Evolutionary conservation across 1,284 basidiomycete species (phyloP).

Genomic region (Schizophyllum commune): DNA sequence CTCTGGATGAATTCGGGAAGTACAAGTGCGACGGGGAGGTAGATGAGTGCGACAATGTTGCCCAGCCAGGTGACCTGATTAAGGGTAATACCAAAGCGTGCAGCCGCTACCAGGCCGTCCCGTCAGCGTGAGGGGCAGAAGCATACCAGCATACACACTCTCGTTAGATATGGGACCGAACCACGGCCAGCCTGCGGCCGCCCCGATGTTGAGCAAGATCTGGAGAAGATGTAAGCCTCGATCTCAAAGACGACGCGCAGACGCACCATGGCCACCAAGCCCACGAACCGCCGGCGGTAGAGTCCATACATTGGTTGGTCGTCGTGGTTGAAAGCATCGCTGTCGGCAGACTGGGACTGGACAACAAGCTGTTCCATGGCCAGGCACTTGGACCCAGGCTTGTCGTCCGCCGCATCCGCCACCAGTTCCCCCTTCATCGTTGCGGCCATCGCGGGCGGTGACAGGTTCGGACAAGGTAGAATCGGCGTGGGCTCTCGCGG

Average conservation of each 20-base stretch:
- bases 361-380: background rate
- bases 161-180: constrained; percentile 71
- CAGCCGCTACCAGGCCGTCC: background rate
- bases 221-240: constrained; percentile 17
- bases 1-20: constrained; percentile 48
- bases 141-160: constrained; percentile 30
- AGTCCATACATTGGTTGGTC: constrained; percentile 36
- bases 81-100: constrained; percentile 54
- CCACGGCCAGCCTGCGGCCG: constrained; percentile 61
- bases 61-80: constrained; percentile 72
- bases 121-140: background rate
- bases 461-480: background rate
- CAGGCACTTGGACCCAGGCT: background rate
- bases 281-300: constrained; percentile 61
- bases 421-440: background rate
- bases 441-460: background rate
- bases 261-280: constrained; percentile 53
- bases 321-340: background rate
- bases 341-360: background rate
- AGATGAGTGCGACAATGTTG: constrained; percentile 54
- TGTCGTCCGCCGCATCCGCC: background rate
- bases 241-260: background rate
- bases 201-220: constrained; percentile 53
- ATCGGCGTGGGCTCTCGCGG: background rate
- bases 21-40: constrained; percentile 50